Base-by-base conservation (phyloP, 108 stramenopile species). In the Fistulifera solaris region DNA sequence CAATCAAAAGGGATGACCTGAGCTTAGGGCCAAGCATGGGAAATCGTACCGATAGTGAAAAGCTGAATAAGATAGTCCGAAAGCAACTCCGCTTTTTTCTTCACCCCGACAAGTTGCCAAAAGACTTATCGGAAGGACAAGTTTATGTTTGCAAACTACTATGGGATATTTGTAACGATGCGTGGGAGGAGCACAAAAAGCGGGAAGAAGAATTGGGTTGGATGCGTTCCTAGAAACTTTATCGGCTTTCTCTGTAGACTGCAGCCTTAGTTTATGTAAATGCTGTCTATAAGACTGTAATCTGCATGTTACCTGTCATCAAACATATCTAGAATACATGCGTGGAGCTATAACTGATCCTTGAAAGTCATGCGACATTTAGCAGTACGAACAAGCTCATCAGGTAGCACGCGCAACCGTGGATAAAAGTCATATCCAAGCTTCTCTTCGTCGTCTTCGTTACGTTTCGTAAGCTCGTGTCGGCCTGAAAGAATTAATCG, bases 81-180 rank as follows among this genome's bases (percentile, higher is more conserved):
- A 87, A 81, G 66, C 31, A 35, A 8, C 55, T 87, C 13, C 83
- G 89, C 15, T 79, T 91, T 49, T 91, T 91, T 56, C 59, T 91
- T 41, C 89, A 91, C 52, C 77, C 77, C 23, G 89, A 91, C 58
- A 85, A 85, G 56, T 66, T 87, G 12, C 89, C 89, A 35, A 59
- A 70, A 15, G 89, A 91, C 54, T 62, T 91, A 13, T 71, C 66
- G 18, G 26, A 65, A 0, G 83, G 83, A 27, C 89, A 91, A 55
- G 21, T 44, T 1, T 91, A 85, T 55, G 67, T 83, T 56, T 76
- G 75, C 40, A 78, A 82, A 42, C 72, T 91, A 75, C 61, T 91
- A 27, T 91, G 89, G 89, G 89, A 91, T 62, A 75, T 91, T 17
- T 75, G 73, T 6, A 71, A 64, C 3, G 89, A 91, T 73, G 78